Percentiles rank a stretch among this genome's conserved stretches.
Evolutionary conservation across 1,284 basidiomycete species (phyloP).

Genomic region (Erythrobasidium hasegawianum): DNA sequence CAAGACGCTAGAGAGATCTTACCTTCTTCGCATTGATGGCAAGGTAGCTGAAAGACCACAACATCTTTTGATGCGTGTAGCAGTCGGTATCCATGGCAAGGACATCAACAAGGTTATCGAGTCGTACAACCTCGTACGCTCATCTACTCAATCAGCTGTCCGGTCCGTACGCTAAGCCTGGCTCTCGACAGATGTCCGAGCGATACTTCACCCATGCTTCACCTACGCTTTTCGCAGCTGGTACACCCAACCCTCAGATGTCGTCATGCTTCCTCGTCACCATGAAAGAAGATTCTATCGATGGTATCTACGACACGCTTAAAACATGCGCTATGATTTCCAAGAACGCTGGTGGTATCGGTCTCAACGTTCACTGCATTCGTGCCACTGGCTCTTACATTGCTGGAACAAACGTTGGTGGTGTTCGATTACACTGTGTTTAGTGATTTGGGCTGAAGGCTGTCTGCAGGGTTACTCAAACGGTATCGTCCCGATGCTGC

Average conservation of each 20-base stretch:
- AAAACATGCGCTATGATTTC: conserved; percentile 99
- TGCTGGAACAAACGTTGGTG: conserved; percentile 42
- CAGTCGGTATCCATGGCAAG: conserved; percentile 89
- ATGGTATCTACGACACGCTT: conserved; percentile 98
- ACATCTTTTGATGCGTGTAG: conserved; percentile 99
- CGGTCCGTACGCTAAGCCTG: too few species aligned
- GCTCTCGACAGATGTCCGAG: conserved; percentile 87
- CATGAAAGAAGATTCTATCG: conserved; percentile 99
- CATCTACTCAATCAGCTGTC: too few species aligned
- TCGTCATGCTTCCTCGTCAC: conserved; percentile 96
- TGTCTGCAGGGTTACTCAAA: conserved; percentile 92
- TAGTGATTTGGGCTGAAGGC: conserved; percentile 51
- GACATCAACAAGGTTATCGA: conserved; percentile 87
- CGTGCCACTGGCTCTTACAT: conserved; percentile 79
- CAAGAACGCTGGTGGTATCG: conserved; percentile 98
- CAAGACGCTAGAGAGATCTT: conserved; percentile 98
- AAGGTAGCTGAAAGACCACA: conserved; percentile 96
- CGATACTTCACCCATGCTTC: conserved; percentile 97
- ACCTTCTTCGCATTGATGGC: conserved; percentile 88
- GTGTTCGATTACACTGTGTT: neutral
- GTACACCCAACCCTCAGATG: conserved; percentile 90
- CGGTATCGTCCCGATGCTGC: conserved; percentile 98
- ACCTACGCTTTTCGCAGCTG: conserved; percentile 97
- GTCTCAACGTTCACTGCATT: conserved; percentile 93
- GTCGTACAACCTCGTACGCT: conserved; percentile 56